phyloP scores from a whole-genome alignment of 169 alveolate genomes.

The Hepatocystis sp. region DNA sequence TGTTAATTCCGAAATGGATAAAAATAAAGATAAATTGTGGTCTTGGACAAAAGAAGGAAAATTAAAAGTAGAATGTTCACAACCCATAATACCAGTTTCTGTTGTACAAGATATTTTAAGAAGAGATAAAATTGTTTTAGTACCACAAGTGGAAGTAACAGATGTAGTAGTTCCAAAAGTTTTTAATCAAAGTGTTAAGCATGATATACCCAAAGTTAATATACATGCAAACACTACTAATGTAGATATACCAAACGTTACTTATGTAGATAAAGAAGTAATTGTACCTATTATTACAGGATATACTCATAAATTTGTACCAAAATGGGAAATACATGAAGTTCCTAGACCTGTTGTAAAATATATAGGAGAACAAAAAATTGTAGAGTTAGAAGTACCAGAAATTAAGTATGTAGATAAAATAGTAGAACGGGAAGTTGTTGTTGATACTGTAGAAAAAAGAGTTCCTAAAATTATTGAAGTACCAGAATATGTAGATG shows the following conservation, averaged over 20 bases:
- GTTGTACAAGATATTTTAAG: constrained; percentile 89
- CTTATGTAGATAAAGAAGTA: constrained; percentile 88
- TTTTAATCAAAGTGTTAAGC: constrained; percentile 88
- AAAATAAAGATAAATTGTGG: constrained; percentile 82
- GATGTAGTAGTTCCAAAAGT: constrained; percentile 88
- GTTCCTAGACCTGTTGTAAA: constrained; percentile 90
- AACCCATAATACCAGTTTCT: constrained; percentile 89
- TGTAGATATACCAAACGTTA: constrained; percentile 86
- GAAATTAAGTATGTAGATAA: constrained; percentile 88
- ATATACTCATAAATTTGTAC: constrained; percentile 88
- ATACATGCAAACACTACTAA: constrained; percentile 81
- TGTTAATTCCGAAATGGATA: constrained; percentile 4
- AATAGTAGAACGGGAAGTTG: constrained; percentile 88
- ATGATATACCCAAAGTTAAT: constrained; percentile 87
- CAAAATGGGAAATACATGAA: constrained; percentile 90
- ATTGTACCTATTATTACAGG: constrained; percentile 88
- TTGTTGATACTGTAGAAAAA: constrained; percentile 89
- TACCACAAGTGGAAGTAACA: constrained; percentile 88
- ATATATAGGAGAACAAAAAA: constrained; percentile 89
- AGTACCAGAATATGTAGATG: constrained; percentile 88
- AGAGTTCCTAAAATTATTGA: constrained; percentile 89
- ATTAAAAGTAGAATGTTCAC: constrained; percentile 81
- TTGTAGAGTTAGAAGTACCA: constrained; percentile 88
- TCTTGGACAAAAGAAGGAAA: constrained; percentile 85
- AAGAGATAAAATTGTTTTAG: constrained; percentile 88